Evolutionary conservation across 1,284 basidiomycete species (phyloP).

Genomic region (Phaffia rhodozyma): DNA sequence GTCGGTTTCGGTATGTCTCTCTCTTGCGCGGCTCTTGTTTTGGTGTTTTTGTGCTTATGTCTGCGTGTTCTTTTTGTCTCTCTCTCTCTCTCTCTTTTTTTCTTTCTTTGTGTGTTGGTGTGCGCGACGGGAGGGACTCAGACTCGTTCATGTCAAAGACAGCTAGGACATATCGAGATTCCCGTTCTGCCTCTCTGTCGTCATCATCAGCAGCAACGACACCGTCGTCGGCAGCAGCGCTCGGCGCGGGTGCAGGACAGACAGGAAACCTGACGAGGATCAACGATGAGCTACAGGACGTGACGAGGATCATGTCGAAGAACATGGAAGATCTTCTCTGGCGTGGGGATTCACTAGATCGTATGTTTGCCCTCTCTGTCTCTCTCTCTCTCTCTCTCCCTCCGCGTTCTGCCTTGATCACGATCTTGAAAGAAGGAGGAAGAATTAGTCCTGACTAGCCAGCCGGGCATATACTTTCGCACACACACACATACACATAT

Average conservation of each 20-base stretch:
- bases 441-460: too few relatives aligned
- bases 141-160: conserved; percentile 99
- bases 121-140: conserved; percentile 28
- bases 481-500: not conserved
- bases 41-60: not conserved
- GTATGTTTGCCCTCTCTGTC: conserved; percentile 40
- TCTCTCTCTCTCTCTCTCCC: not conserved
- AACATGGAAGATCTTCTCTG: conserved; percentile 99
- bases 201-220: conserved; percentile 23
- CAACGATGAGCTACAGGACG: conserved; percentile 93
- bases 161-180: conserved; percentile 85
- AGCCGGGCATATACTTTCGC: too few relatives aligned
- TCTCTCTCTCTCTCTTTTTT: not conserved
- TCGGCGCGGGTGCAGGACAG: conserved; percentile 25
- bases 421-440: too few relatives aligned
- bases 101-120: not conserved
- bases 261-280: conserved; percentile 60
- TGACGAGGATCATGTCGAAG: conserved; percentile 99
- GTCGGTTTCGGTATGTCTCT: conserved; percentile 82
- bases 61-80: not conserved
- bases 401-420: not conserved
- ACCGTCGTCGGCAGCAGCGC: conserved; percentile 17
- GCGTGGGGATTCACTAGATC: conserved; percentile 91
- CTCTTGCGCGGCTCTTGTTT: too few relatives aligned
- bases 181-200: conserved; percentile 64